A percentile compares a stretch with the other conserved stretches of the same genome.
Conservation (phyloP, 805 yeast genomes). For the Diddensiella transvaalensis region DNA sequence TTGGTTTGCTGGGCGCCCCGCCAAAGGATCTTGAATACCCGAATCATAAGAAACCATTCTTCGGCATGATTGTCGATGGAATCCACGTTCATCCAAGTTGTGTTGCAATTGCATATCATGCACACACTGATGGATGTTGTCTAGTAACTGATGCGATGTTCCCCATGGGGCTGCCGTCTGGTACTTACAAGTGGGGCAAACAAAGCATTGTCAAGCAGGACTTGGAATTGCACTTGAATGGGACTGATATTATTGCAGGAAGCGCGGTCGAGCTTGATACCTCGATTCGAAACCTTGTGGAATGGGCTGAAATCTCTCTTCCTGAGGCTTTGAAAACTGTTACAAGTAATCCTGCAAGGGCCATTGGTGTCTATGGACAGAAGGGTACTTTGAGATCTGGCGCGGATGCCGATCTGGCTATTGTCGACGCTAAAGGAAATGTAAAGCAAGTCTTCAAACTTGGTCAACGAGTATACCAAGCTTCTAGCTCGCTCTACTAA, state of each 20-base stretch:
- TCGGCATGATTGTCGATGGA: constrained; percentile 56
- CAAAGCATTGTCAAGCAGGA: constrained; percentile 48
- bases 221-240: constrained; percentile 44
- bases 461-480: constrained; percentile 37
- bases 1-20: constrained; percentile 45
- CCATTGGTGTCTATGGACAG: constrained; percentile 40
- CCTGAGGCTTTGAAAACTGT: constrained; percentile 54
- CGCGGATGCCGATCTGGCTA: constrained; percentile 55
- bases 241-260: constrained; percentile 58
- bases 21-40: constrained; percentile 18
- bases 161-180: constrained; percentile 54
- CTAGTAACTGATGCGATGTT: constrained; percentile 60
- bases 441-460: constrained; percentile 50
- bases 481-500: constrained; percentile 3
- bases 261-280: constrained; percentile 54
- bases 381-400: constrained; percentile 52
- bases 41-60: constrained; percentile 38
- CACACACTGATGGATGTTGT: constrained; percentile 51
- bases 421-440: constrained; percentile 42
- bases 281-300: constrained; percentile 47
- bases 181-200: constrained; percentile 50
- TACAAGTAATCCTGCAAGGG: constrained; percentile 52
- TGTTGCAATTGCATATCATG: constrained; percentile 46
- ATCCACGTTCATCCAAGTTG: constrained; percentile 57
- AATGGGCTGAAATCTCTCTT: constrained; percentile 47